These are phyloP conservation scores for Malus hybrid DNA, from an alignment of 331 rosid genomes.

Conservation along the genomic window DNA sequence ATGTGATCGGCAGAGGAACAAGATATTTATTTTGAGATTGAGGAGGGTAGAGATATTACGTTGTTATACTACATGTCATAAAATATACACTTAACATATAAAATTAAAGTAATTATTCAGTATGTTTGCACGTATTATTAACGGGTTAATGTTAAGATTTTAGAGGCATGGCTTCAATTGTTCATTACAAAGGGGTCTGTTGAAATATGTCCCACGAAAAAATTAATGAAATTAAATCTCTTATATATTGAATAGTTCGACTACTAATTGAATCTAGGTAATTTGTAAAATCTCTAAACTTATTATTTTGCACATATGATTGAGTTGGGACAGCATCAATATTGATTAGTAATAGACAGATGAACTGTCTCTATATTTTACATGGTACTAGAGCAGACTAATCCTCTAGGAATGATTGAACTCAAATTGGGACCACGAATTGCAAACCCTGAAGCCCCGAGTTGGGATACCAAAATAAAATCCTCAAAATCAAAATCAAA, in stretches of 20 bases:
- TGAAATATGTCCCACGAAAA: background rate
- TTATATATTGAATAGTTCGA: too few species aligned
- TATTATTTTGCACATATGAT: too few species aligned
- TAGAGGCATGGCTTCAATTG: background rate
- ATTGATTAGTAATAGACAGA: background rate
- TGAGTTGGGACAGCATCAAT: fast-evolving
- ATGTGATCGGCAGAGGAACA: background rate
- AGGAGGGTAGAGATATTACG: background rate
- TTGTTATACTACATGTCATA: background rate
- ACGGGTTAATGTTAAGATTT: background rate
- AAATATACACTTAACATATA: background rate
- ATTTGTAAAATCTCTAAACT: background rate
- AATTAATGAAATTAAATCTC: too few species aligned
- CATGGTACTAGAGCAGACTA: background rate
- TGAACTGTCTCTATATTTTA: too few species aligned
- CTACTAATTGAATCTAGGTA: too few species aligned
- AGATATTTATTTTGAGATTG: background rate
- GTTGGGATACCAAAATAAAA: background rate
- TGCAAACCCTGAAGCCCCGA: background rate
- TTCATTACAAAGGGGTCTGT: too few species aligned
- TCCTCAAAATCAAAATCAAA: background rate
- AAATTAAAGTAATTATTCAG: background rate
- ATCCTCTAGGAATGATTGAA: background rate
- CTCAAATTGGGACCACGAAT: background rate
- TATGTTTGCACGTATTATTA: background rate